Base-by-base conservation (phyloP, 805 yeast genomes). In the Ogataea pini region DNA sequence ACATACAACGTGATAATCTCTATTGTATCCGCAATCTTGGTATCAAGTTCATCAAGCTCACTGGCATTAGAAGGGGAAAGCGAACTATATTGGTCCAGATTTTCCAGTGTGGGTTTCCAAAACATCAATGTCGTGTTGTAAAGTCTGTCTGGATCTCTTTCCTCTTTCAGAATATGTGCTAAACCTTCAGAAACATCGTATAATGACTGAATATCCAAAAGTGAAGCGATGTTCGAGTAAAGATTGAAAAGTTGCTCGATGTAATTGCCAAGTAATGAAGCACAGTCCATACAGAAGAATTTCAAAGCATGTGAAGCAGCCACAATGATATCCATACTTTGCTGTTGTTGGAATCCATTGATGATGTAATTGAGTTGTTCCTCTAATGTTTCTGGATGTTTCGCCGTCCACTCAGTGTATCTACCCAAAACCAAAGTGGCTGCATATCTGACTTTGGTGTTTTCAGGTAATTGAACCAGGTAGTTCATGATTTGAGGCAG, bases 271-370 rank as follows among this genome's bases (percentile, higher is more conserved):
- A 94, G 70, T 13, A 82, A 72, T 10, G 65, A 60, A 0, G 91
- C 78, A 61, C 99, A 94, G 68, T 95, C 99, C 61, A 88, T 86
- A 70, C 97, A 91, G 61, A 94, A 89, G 63, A 82, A 92, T 91
- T 89, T 89, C 59, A 94, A 75, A 0, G 99, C 95, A 67, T 88
- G 91, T 0, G 97, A 85, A 0, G 97, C 89, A 1, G 99, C 97
- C 22, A 85, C 79, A 19, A 85, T 73, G 25, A 88, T 85, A 36
- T 79, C 83, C 54, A 56, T 36, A 36, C 60, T 56, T 31, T 58
- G 62, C 31, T 58, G 49, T 38, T 61, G 62, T 47, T 73, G 70
- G 59, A 89, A 86, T 0, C 97, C 96, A 50, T 74, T 76, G 48
- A 85, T 85, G 54, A 95, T 89, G 64, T 90, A 94, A 53, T 85